Percentiles rank a stretch among this genome's conserved stretches.
These are phyloP conservation scores for Groenewaldozyma auringiensis DNA, from an alignment of 1,139 yeast species.

Conservation along the genomic window DNA sequence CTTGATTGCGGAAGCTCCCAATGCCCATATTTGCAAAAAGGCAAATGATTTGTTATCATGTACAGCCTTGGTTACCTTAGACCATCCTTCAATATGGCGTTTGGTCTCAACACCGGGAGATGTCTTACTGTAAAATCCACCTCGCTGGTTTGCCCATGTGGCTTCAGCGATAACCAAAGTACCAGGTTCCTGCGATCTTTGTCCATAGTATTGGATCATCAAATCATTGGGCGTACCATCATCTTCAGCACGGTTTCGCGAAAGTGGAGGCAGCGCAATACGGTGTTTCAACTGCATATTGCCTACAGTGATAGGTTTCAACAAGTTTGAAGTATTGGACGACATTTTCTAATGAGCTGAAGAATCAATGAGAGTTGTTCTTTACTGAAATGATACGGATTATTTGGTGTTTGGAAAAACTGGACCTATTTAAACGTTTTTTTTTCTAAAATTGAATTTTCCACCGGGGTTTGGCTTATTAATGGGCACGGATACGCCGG, in stretches of 20 bases:
- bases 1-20: slow-evolving; percentile 34
- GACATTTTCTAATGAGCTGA: no score
- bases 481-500: no score
- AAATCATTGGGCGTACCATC: slow-evolving; percentile 40
- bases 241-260: slow-evolving; percentile 38
- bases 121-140: slow-evolving; percentile 27
- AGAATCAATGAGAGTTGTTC: no score
- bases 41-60: slow-evolving; percentile 34
- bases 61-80: slow-evolving; percentile 29
- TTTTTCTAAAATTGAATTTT: no score
- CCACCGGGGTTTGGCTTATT: no score
- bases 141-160: slow-evolving; percentile 32
- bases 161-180: slow-evolving; percentile 41
- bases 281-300: slow-evolving; percentile 31
- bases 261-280: slow-evolving; percentile 47
- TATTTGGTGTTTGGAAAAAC: no score
- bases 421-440: no score
- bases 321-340: slow-evolving; percentile 22
- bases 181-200: slow-evolving; percentile 48
- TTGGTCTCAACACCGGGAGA: slow-evolving; percentile 42
- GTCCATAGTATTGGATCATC: slow-evolving; percentile 42
- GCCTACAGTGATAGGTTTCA: slow-evolving; percentile 27
- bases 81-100: slow-evolving; percentile 37
- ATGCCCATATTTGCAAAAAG: slow-evolving; percentile 37
- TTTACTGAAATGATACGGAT: no score